Conservation (phyloP, 148 eudicot genomes). For the Camellia sinensis region DNA sequence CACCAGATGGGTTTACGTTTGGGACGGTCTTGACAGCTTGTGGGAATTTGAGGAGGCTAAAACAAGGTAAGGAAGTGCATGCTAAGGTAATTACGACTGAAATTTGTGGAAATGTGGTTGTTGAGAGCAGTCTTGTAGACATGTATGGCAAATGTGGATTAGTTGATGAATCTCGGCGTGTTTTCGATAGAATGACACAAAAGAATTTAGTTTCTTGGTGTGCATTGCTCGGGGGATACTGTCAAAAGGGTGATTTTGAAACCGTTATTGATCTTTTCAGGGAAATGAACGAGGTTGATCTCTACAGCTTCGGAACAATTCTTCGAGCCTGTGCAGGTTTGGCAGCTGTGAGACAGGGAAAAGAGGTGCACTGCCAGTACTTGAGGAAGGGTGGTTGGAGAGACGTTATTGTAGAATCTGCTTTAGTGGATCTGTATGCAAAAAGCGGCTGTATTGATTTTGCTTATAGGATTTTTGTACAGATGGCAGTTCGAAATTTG, state of each 20-base stretch:
- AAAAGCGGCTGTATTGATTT: conserved; percentile 70
- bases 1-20: conserved; percentile 60
- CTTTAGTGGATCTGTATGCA: conserved; percentile 82
- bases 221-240: conserved; percentile 78
- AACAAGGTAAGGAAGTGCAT: conserved; percentile 73
- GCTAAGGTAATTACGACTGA: conserved; percentile 46
- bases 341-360: conserved; percentile 67
- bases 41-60: conserved; percentile 58
- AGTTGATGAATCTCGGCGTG: conserved; percentile 39
- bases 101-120: conserved; percentile 49
- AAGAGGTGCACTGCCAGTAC: conserved; percentile 80
- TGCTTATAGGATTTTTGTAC: conserved; percentile 60
- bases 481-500: conserved; percentile 59
- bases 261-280: conserved; percentile 55
- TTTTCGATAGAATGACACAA: conserved; percentile 58
- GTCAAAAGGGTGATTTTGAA: conserved; percentile 61
- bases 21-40: conserved; percentile 71
- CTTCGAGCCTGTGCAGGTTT: conserved; percentile 87
- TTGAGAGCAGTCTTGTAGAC: conserved; percentile 74
- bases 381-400: conserved; percentile 56
- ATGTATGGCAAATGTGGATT: conserved; percentile 84
- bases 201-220: conserved; percentile 70
- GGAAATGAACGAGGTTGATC: conserved; percentile 41
- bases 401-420: conserved; percentile 72
- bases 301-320: conserved; percentile 77